Conservation (phyloP, 352 stramenopile species). For the Phytophthora quininea region DNA sequence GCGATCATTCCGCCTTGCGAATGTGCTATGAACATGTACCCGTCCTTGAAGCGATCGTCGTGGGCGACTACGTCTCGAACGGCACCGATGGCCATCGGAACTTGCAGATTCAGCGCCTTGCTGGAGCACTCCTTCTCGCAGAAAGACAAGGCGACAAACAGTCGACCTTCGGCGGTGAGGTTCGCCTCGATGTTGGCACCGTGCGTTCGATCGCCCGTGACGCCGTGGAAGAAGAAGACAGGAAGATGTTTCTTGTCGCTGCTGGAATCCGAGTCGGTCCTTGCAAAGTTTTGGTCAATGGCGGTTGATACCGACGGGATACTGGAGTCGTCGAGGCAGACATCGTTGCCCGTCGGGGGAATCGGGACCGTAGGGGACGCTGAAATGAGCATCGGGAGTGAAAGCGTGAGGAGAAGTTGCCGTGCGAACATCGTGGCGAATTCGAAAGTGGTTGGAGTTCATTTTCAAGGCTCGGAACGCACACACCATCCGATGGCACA, state of each 20-base stretch:
- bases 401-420: neutral
- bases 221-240: neutral
- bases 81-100: constrained; percentile 33
- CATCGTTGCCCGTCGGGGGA: neutral
- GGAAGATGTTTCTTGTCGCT: neutral
- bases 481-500: too few species aligned
- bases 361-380: neutral
- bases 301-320: neutral
- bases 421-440: neutral
- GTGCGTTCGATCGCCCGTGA: too few species aligned
- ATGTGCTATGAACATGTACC: constrained; percentile 46
- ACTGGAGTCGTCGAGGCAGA: too few species aligned
- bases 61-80: constrained; percentile 25
- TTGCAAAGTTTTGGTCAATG: neutral
- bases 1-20: constrained; percentile 42
- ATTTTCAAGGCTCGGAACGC: too few species aligned
- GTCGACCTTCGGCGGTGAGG: constrained; percentile 22
- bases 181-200: too few species aligned
- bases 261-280: neutral
- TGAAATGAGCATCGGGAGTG: neutral
- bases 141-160: constrained; percentile 37
- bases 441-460: neutral
- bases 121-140: constrained; percentile 34
- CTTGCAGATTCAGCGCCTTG: constrained; percentile 22
- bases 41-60: constrained; percentile 14